Evolutionary conservation across 2,329 filamentous ascomycete species (phyloP).

Genomic region (Fusarium oligoseptatum): DNA sequence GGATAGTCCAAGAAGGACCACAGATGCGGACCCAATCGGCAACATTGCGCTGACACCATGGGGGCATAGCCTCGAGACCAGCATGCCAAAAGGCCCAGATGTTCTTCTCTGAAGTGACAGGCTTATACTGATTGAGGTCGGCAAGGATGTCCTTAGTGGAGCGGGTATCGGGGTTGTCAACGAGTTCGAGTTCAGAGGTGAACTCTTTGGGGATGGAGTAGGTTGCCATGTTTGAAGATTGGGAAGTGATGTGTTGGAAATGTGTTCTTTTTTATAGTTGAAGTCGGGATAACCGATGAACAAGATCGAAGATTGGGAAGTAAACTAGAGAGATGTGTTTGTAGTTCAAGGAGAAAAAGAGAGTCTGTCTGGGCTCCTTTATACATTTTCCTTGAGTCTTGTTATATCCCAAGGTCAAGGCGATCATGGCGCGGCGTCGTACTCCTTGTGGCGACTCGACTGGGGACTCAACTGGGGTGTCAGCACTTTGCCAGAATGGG

Average conservation of each 20-base stretch:
- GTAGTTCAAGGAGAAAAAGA: not conserved
- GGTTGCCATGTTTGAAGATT: not conserved
- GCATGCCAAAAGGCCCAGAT: slow-evolving; percentile 60
- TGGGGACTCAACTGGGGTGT: slow-evolving; percentile 3
- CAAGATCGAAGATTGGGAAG: not conserved
- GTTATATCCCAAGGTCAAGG: not conserved
- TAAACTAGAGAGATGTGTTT: not conserved
- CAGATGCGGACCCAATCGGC: slow-evolving; percentile 56
- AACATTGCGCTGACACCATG: slow-evolving; percentile 57
- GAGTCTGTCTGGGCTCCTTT: not conserved
- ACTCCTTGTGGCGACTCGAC: slow-evolving; percentile 1
- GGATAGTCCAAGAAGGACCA: slow-evolving; percentile 56
- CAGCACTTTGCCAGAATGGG: slow-evolving; percentile 16
- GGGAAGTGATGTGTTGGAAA: not conserved
- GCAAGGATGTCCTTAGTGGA: slow-evolving; percentile 50
- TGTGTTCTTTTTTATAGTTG: too few species aligned
- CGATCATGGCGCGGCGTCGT: slow-evolving; percentile 7
- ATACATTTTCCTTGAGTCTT: slow-evolving; percentile 4
- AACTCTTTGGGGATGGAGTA: slow-evolving; percentile 23
- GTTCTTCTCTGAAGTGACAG: slow-evolving; percentile 55
- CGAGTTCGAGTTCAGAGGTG: slow-evolving; percentile 19
- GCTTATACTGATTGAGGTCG: slow-evolving; percentile 46
- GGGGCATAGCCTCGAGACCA: slow-evolving; percentile 52
- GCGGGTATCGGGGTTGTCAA: slow-evolving; percentile 43
- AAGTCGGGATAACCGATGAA: too few species aligned